A percentile compares a stretch with the other conserved stretches of the same genome.
phyloP scores from a whole-genome alignment of 2,329 filamentous ascomycete genomes.

The Pseudomassariella vexata region DNA sequence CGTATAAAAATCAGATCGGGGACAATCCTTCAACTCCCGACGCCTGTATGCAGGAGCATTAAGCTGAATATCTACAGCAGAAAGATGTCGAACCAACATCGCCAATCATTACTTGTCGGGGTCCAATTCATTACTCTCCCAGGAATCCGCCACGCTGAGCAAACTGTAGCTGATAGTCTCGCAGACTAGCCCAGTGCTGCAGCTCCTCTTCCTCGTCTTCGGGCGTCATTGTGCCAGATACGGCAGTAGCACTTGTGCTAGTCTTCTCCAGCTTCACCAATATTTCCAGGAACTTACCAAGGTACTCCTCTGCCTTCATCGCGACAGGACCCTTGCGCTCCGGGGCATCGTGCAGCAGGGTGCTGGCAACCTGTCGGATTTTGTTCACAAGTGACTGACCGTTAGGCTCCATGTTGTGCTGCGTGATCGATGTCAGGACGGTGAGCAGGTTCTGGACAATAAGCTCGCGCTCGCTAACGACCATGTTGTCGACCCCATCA shows the following conservation, averaged over 20 bases:
- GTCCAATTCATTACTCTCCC: too few relatives aligned
- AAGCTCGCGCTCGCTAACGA: slow-evolving; percentile 71
- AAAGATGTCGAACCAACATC: too few relatives aligned
- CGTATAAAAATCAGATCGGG: too few relatives aligned
- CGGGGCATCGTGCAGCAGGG: slow-evolving; percentile 58
- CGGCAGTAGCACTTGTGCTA: slow-evolving; percentile 31
- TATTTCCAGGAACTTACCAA: slow-evolving; percentile 38
- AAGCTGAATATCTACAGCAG: too few relatives aligned
- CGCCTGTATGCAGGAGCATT: too few relatives aligned
- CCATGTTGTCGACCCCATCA: slow-evolving; percentile 48
- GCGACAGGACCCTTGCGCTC: slow-evolving; percentile 47
- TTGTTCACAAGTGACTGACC: slow-evolving; percentile 67
- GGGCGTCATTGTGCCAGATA: slow-evolving; percentile 32
- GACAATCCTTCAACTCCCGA: too few relatives aligned
- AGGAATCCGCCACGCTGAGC: slow-evolving; percentile 56
- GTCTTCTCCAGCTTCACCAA: slow-evolving; percentile 68
- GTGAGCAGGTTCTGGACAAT: slow-evolving; percentile 75
- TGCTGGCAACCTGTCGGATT: slow-evolving; percentile 78
- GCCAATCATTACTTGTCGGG: too few relatives aligned
- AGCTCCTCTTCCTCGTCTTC: slow-evolving; percentile 73
- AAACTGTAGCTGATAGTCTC: slow-evolving; percentile 72
- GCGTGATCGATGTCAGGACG: slow-evolving; percentile 70
- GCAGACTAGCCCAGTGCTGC: slow-evolving; percentile 69
- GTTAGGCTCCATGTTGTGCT: slow-evolving; percentile 77
- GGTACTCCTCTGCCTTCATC: slow-evolving; percentile 36